phyloP scores from a whole-genome alignment of 1,284 basidiomycete species.

The Melampsora americana region DNA sequence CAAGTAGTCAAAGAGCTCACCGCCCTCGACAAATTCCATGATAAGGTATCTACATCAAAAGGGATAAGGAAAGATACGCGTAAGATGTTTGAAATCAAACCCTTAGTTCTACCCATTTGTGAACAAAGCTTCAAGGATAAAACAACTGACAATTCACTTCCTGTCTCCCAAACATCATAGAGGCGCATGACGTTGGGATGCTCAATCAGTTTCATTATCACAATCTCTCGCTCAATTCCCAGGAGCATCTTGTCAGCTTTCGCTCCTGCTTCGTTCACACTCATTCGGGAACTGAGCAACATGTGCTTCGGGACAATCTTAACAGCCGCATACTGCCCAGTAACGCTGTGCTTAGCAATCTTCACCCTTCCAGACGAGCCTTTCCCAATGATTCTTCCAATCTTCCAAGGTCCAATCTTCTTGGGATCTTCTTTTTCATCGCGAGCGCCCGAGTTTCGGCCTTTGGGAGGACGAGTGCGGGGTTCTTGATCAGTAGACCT shows the following conservation, averaged over 20 bases:
- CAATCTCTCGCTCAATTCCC: slow-evolving; percentile 91
- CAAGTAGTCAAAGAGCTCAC: slow-evolving; percentile 93
- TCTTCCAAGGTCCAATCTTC: slow-evolving; percentile 82
- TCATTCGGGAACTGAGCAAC: slow-evolving; percentile 67
- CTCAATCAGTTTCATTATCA: slow-evolving; percentile 98
- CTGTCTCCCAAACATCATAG: slow-evolving; percentile 98
- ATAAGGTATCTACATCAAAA: slow-evolving; percentile 69
- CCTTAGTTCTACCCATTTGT: no score
- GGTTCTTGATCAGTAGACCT: slow-evolving; percentile 16
- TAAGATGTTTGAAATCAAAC: not conserved
- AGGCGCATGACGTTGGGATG: slow-evolving; percentile 87
- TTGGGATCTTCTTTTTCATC: slow-evolving; percentile 56
- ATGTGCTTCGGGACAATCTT: slow-evolving; percentile 92
- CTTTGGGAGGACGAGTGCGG: not conserved
- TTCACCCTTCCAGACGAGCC: slow-evolving; percentile 87
- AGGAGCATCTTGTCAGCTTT: slow-evolving; percentile 77
- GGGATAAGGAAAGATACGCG: not conserved
- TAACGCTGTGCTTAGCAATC: slow-evolving; percentile 80
- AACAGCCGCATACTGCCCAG: slow-evolving; percentile 86
- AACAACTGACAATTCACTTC: slow-evolving; percentile 68
- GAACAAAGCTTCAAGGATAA: not conserved
- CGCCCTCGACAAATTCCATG: slow-evolving; percentile 94
- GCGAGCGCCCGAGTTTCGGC: not conserved
- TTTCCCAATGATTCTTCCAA: slow-evolving; percentile 87
- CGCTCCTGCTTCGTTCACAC: slow-evolving; percentile 66